phyloP scores from a whole-genome alignment of 441 rosid species.

The Brassica hybrid region DNA sequence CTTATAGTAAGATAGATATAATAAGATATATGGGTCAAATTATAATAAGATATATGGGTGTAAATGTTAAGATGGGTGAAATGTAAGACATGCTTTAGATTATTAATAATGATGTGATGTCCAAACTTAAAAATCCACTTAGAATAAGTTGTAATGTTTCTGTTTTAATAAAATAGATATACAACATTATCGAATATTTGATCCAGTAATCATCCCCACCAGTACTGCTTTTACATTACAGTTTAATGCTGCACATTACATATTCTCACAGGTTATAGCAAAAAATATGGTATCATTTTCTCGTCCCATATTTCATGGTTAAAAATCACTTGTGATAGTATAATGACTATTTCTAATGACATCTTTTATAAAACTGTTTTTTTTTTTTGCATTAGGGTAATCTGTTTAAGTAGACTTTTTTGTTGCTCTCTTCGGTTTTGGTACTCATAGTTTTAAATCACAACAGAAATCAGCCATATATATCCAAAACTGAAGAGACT shows the following conservation, averaged over 20 bases:
- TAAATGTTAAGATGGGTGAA: too few species aligned
- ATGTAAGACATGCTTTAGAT: too few species aligned
- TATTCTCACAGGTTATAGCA: background rate
- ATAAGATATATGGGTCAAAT: too few species aligned
- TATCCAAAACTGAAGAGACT: slow-evolving; percentile 3
- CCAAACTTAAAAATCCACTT: too few species aligned
- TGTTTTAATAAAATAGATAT: too few species aligned
- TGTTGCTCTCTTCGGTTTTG: background rate
- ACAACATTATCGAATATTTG: background rate
- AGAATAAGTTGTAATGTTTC: too few species aligned
- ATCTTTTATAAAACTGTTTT: background rate
- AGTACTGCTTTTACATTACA: background rate
- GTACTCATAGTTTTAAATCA: background rate
- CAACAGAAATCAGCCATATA: background rate
- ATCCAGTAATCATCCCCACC: background rate
- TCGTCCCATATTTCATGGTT: background rate
- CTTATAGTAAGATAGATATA: too few species aligned
- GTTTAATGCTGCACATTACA: background rate
- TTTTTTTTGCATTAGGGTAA: background rate
- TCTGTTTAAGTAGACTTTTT: background rate
- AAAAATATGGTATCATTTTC: background rate
- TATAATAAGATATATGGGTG: too few species aligned
- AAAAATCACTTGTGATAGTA: background rate
- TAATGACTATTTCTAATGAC: background rate
- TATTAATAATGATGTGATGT: too few species aligned